Evolutionary conservation across 805 yeast genomes (phyloP), one percentile per base, ranked within the genome.

Genomic region (Metschnikowia gruessii): DNA sequence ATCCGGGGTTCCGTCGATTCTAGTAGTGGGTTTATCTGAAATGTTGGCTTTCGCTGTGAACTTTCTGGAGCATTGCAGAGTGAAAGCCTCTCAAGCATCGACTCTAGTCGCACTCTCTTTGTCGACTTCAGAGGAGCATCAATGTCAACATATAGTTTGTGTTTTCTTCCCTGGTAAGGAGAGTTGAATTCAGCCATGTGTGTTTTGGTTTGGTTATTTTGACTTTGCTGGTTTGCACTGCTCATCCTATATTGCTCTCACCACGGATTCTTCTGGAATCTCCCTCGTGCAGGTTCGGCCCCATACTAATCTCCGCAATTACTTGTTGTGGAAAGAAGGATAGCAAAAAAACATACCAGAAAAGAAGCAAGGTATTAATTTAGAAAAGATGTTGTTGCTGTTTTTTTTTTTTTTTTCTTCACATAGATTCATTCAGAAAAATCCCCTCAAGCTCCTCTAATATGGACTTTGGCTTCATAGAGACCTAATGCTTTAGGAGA

Each of bases 21-120:
- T n/a, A 49, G 26, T 15, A 50, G 46, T 22, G 58, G 55, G 33
- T 53, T 56, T 11, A 50, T 15, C 19, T 42, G 31, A 40, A 35
- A 31, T 15, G 35, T 42, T 35, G 36, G 7, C n/a, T 18, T 36
- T 5, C 34, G 34, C 18, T 26, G 26, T 30, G 38, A 9, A 39
- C 37, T 26, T 46, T 35, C 43, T 11, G 37, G 31, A 17, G 43
- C 42, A n/a, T 57, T 60, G 11, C 46, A 54, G 8, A 68, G 43
- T 16, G 54, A 48, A 26, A 69, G 56, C 2, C 54, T 53, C 24
- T 56, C 51, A 40, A 69, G 61, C 28, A 67, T 43, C 17, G 45
- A 55, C 45, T 68, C 74, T 13, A 70, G 61, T 37, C 62, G 63
- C 15, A 64, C 49, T 35, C 68, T 52, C 52, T 69, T 69, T 6